These are phyloP conservation scores for Vaccinium darrowii DNA, from an alignment of 148 eudicot species.

Conservation along the genomic window DNA sequence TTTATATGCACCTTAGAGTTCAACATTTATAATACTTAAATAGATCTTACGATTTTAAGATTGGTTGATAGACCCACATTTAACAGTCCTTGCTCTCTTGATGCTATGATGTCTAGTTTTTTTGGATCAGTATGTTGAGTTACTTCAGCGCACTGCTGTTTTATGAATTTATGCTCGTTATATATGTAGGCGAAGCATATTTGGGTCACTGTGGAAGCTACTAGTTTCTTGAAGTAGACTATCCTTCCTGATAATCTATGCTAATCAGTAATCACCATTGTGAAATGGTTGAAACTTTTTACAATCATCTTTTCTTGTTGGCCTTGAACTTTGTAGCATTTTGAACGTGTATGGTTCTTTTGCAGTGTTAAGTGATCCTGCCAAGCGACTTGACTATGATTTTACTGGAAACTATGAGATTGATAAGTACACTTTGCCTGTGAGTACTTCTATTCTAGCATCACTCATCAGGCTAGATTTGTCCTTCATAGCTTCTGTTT, in stretches of 20 bases:
- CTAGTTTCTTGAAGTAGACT: background rate
- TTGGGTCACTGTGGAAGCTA: background rate
- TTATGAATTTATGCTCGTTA: background rate
- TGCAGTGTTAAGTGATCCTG: slow-evolving; percentile 64
- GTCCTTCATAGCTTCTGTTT: background rate
- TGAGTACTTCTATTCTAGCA: slow-evolving; percentile 18
- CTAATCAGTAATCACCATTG: background rate
- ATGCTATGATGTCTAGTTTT: background rate
- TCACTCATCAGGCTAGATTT: background rate
- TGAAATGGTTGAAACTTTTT: background rate
- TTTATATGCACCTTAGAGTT: background rate
- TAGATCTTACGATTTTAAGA: background rate
- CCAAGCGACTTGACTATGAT: slow-evolving; percentile 58
- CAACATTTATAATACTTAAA: background rate
- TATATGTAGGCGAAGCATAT: background rate
- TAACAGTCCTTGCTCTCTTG: background rate
- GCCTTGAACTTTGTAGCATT: background rate
- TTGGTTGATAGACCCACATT: background rate
- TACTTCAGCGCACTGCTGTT: background rate
- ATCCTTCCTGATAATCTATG: background rate
- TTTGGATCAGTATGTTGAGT: background rate
- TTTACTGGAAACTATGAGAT: slow-evolving; percentile 52
- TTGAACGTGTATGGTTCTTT: background rate
- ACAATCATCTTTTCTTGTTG: background rate
- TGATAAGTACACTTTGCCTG: slow-evolving; percentile 54